Conservation (phyloP, 1,139 yeast species). For the Saccharomyces pastorianus region DNA sequence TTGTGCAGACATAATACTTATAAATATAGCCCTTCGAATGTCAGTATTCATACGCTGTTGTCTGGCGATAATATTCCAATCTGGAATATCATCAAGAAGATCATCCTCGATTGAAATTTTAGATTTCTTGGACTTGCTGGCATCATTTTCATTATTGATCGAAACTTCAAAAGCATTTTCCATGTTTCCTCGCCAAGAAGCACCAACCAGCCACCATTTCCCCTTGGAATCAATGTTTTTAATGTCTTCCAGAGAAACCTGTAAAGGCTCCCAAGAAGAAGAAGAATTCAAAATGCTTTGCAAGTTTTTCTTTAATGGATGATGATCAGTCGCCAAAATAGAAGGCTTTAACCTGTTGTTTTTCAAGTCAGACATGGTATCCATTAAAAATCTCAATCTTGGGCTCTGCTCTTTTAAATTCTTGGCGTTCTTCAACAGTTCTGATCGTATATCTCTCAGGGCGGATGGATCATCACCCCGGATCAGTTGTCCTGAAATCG, state of each 20-base stretch:
- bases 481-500: constrained; percentile 75
- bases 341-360: constrained; percentile 64
- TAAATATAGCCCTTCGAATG: constrained; percentile 83
- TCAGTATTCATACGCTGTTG: constrained; percentile 93
- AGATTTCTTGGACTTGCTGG: constrained; percentile 28
- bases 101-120: constrained; percentile 33
- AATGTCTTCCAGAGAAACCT: constrained; percentile 78
- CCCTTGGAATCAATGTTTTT: constrained; percentile 68
- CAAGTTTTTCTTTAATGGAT: constrained; percentile 55
- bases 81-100: constrained; percentile 61
- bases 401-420: constrained; percentile 39
- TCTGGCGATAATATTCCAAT: constrained; percentile 82
- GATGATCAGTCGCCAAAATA: constrained; percentile 26
- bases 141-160: constrained; percentile 13
- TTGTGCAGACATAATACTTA: constrained; percentile 89
- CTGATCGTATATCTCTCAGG: constrained; percentile 65
- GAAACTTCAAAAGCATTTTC: constrained; percentile 26
- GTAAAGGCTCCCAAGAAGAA: constrained; percentile 62
- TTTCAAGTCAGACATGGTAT: constrained; percentile 75
- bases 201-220: constrained; percentile 98
- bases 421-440: constrained; percentile 44
- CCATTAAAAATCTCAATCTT: constrained; percentile 76
- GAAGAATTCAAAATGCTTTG: constrained; percentile 37
- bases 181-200: constrained; percentile 80
- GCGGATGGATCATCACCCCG: constrained; percentile 87